Evolutionary conservation across 2,329 filamentous ascomycete species (phyloP), one percentile per base, ranked within the genome.

Genomic region (Xylariaceae sp.): DNA sequence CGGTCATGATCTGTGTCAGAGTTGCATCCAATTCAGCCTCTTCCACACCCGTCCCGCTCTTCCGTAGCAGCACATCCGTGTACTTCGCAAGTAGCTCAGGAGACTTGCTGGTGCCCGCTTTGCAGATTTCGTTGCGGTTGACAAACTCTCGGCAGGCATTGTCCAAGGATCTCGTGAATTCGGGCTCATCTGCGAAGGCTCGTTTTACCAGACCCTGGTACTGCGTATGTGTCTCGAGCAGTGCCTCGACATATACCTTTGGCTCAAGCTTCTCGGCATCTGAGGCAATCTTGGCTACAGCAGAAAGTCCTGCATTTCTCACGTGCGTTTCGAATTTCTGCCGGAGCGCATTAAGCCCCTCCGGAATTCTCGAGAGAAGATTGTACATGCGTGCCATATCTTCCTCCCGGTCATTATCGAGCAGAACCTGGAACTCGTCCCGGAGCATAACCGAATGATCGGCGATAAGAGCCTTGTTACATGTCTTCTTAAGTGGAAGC

Each of bases 91-190:
- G 81, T 40, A 99, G 79, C 73, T 99, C 95, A 0, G 95, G 95
- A 0, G 95, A 98, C 70, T 93, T 95, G 67, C 92, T 96, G 1
- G 93, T 96, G 43, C 91, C 92, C 2, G 90, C 87, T 71, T 93
- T 96, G 84, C 95, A 99, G 49, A 98, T 89, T 67, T 93, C 90
- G 74, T 99, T 99, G 59, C 95, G 87, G 76, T 99, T 99, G 73
- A 99, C 95, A 70, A 98, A 99, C 71, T 99, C 95, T 62, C 93
- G 86, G 77, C 95, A 99, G 18, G 95, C 95, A 71, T 98, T 99
- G 69, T 99, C 95, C 23, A 99, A 80, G 2, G 93, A 96, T 51
- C 95, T 84, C 2, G 96, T 96, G 69, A 99, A 99, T 70, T 99
- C 95, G 0, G 95, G 92, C 74, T 99, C 95, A 60, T 96, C 93